Base-by-base conservation (phyloP, 352 stramenopile genomes). In the Globisporangium apiculatum region DNA sequence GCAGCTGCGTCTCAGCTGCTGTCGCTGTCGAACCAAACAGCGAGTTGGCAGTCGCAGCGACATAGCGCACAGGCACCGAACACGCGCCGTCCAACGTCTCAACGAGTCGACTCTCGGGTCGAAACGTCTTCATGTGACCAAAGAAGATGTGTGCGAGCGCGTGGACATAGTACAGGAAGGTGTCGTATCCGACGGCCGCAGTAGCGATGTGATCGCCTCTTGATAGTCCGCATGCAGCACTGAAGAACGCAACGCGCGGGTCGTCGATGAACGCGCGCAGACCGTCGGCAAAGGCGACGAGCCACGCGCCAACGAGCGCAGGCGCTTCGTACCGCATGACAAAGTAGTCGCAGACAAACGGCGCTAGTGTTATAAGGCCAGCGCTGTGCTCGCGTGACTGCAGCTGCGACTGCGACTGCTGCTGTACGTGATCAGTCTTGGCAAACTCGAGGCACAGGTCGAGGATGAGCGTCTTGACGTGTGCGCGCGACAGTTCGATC, bases 391-490 rank as follows among this genome's bases (percentile, higher is more conserved):
- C 42, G 2, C 24, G 24, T 31, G 24, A 31, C 24, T 31, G 24
- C 24, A 31, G 24, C 24, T 31, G 24, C 2, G 24, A 31, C 24
- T 31, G 24, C 24, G 24, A 31, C 24, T 31, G 24, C 24, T 31
- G 24, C 48, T 89, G 78, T 18, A 85, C 53, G 24, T 81, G 65
- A 43, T 91, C 82, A 0, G 66, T 56, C 49, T 91, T 91, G 58
- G 89, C 63, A 48, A 89, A 89, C 61, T 91, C 82, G 56, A 89
- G 69, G 61, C 79, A 85, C 5, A 91, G 72, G 53, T 91, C 82
- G 5, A 91, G 61, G 2, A 89, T 67, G 15, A 89, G 56, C 14
- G 73, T 76, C 57, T 79, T 79, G 11, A 72, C 12, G 41, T 81
- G 69, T 3, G 63, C 63, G 8, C 55, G 58, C 1, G 50, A 57